Percentiles rank a stretch among this genome's conserved stretches.
phyloP scores from a whole-genome alignment of 129 eudicot genomes.

The Lonicera japonica region DNA sequence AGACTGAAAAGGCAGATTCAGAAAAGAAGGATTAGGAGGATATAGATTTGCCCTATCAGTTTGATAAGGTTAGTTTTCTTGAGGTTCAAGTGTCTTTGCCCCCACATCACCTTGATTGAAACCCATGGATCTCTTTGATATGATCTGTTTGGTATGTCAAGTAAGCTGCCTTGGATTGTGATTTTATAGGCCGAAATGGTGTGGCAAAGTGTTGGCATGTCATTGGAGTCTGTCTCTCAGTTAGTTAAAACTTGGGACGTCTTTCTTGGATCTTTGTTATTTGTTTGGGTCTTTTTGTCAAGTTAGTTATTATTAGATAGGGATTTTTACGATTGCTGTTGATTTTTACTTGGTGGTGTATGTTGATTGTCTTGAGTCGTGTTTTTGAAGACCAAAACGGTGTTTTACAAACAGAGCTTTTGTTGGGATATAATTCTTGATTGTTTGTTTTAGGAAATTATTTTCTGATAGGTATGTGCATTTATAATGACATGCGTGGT shows the following conservation, averaged over 20 bases:
- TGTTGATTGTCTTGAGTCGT: constrained; percentile 11
- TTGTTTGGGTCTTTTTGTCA: not conserved
- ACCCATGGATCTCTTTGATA: constrained; percentile 12
- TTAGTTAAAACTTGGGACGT: constrained; percentile 14
- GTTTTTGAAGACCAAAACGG: not conserved
- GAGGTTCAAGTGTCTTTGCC: no score
- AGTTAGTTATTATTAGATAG: not conserved
- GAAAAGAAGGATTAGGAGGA: constrained; percentile 14
- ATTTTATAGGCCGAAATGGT: constrained; percentile 13
- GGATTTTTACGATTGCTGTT: no score
- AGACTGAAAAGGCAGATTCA: constrained; percentile 23
- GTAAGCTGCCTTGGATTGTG: no score
- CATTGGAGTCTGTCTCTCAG: no score
- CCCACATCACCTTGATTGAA: constrained; percentile 5
- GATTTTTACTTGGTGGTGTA: constrained; percentile 4
- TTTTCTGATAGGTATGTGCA: no score
- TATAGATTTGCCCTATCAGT: not conserved
- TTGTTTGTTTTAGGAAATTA: not conserved
- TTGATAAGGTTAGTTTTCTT: constrained; percentile 10
- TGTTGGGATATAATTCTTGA: constrained; percentile 3
- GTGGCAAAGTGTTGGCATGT: constrained; percentile 9
- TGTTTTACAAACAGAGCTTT: not conserved
- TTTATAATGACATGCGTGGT: no score
- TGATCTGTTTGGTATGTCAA: no score
- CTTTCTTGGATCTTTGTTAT: constrained; percentile 13